Evolutionary conservation across 2,329 filamentous ascomycete genomes (phyloP), one percentile per base, ranked within the genome.

Genomic region (Pseudogymnoascus sp.): DNA sequence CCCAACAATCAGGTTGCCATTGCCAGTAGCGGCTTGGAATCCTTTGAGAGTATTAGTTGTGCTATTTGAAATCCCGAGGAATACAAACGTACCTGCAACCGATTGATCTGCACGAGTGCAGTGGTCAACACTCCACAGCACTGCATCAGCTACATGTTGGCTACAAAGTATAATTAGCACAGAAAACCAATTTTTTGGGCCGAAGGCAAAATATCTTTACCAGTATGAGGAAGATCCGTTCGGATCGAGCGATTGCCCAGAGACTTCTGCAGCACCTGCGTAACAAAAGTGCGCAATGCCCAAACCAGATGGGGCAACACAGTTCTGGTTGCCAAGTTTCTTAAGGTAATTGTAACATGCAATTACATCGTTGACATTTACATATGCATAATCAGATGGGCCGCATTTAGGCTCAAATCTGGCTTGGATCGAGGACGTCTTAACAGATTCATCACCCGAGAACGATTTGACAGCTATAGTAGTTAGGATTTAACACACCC

Each of bases 311-410:
- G 44, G 44, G 13, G 44, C 21, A 50, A 29, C 44, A 50, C 44
- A 50, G 13, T 50, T 50, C 44, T 29, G 13, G 44, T 50, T n/a
- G 3, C 44, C 44, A 29, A 50, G 21, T 26, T 23, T 19, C 21
- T 50, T 50, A 11, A 50, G 44, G 23, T 50, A 50, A 50, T 50
- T 50, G 44, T 50, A 50, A 21, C 44, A 50, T 50, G 44, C 44
- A 50, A 50, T 50, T n/a, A 50, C 7, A 1, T 13, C 19, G 21
- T 50, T 26, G 7, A 50, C 44, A 50, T 50, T 50, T 50, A n/a
- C 15, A 26, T 50, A 50, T 29, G 44, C 44, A n/a, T 7, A 26
- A n/a, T 50, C 44, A 26, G 13, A 9, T 9, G 44, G 44, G 13
- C 44, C 44, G 21, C 44, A 50, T 50, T 5, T 50, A 21, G 44